Percentiles rank a stretch among this genome's conserved stretches.
Conservation (phyloP, 2,329 filamentous ascomycete species). For the Clarireedia hainanense region DNA sequence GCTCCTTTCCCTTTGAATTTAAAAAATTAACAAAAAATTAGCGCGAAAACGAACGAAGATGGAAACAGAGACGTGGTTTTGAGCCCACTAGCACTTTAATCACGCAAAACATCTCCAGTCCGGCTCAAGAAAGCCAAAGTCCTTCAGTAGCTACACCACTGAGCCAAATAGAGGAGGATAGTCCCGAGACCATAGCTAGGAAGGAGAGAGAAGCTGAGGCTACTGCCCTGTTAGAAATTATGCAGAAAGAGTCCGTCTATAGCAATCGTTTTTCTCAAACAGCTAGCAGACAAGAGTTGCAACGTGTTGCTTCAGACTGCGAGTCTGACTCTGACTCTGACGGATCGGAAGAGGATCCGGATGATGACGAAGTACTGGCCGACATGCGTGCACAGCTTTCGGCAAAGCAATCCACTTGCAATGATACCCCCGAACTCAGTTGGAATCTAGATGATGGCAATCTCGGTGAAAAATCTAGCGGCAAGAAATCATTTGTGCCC, state of each 20-base stretch:
- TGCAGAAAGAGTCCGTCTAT: background rate
- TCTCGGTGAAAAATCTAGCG: background rate
- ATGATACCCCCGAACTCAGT: background rate
- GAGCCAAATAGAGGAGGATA: background rate
- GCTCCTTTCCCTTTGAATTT: background rate
- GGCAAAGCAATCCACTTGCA: background rate
- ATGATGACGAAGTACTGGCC: slow-evolving; percentile 5
- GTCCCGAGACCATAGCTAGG: background rate
- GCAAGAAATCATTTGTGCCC: background rate
- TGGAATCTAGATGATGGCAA: background rate
- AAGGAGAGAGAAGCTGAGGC: background rate
- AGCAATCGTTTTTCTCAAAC: background rate
- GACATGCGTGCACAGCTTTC: background rate
- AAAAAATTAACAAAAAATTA: background rate
- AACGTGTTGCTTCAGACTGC: background rate
- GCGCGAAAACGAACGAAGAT: slow-evolving; percentile 1
- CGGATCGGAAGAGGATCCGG: slow-evolving; percentile 18
- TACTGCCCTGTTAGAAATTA: background rate
- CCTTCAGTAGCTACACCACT: background rate
- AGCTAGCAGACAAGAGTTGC: background rate
- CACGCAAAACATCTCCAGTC: background rate
- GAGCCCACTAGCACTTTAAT: background rate
- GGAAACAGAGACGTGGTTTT: background rate
- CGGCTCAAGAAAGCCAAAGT: background rate
- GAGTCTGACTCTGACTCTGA: background rate